Percentiles rank a stretch among this genome's conserved stretches.
Conservation (phyloP, 768 basidiomycete species). For the Russula brevipes region DNA sequence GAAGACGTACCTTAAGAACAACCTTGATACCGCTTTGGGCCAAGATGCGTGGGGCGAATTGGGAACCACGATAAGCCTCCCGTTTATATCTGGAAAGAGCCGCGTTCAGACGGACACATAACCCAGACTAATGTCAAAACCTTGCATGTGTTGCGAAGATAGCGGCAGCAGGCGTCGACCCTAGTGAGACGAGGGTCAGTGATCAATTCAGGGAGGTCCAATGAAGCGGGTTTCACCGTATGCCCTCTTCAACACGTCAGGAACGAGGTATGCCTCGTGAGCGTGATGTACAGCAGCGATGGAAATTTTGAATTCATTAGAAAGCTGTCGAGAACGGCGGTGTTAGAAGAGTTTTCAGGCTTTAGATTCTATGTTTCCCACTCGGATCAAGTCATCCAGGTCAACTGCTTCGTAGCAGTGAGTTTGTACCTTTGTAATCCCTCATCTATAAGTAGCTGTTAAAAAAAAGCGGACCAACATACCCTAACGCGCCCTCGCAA, state of each 20-base stretch:
- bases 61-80: slow-evolving; percentile 59
- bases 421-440: slow-evolving; percentile 35
- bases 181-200: slow-evolving; percentile 26
- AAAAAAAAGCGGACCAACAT: not conserved
- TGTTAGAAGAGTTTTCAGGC: not conserved
- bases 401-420: slow-evolving; percentile 41
- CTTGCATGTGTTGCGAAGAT: slow-evolving; percentile 76
- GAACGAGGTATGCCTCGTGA: slow-evolving; percentile 87
- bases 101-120: not conserved
- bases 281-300: slow-evolving; percentile 84
- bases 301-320: slow-evolving; percentile 86
- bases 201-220: not conserved
- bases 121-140: slow-evolving; percentile 12
- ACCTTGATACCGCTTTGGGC: slow-evolving; percentile 52
- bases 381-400: slow-evolving; percentile 32
- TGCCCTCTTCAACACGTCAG: slow-evolving; percentile 69
- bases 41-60: slow-evolving; percentile 59
- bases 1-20: slow-evolving; percentile 50
- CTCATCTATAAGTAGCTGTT: not conserved
- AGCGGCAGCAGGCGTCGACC: slow-evolving; percentile 64
- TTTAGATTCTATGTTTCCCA: slow-evolving; percentile 3
- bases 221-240: slow-evolving; percentile 36
- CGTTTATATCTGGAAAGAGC: slow-evolving; percentile 40
- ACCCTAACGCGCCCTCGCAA: slow-evolving; percentile 73
- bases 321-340: slow-evolving; percentile 43